Base-by-base conservation (phyloP, 2,329 filamentous ascomycete genomes). In the Sclerotinia nivalis region DNA sequence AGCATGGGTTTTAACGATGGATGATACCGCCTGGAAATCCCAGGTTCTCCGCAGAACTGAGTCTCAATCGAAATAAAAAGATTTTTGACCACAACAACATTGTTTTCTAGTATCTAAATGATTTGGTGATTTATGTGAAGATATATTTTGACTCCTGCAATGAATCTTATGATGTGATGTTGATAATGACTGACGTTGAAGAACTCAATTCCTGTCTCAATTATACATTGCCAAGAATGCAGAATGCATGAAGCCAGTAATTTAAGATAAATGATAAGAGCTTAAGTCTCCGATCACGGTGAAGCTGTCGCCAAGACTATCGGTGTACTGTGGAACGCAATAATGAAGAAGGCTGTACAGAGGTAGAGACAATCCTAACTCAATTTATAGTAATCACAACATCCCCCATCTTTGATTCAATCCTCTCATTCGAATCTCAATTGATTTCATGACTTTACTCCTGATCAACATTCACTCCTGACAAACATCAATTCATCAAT, bases 1-100 rank as follows among this genome's bases (percentile, higher is more conserved):
- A 50, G 43, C 37, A n/a, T 66, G 22, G 56, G 34, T 59, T 62
- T 50, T 37, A 12, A 66, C 45, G 64, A 56, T 61, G 59, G 43
- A 64, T 9, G 31, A 54, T 54, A 52, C 61, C 22, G 34, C 34
- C 47, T 52, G 61, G 47, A 43, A 28, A 65, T 10, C n/a, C 34
- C 37, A 25, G 49, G 47, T 65, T 65, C 34, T 64, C 47, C 47
- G 6, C n/a, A 40, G 31, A 40, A 52, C 15, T 49, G 8, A 68
- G 43, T 49, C 65, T 68, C 6, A 60, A 68, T 61, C 37, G 45
- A 47, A 61, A 60, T 61, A 22, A 37, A 49, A 67, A 34, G 28
- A 68, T 61, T 60, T 15, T 68, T 61, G 65, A 68, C 43, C 43
- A 43, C 13, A 50, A 15, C 6, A 52, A 25, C 20, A 5, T 37